Conservation (phyloP, 2,329 filamentous ascomycete genomes). For the Cercospora berteroae region DNA sequence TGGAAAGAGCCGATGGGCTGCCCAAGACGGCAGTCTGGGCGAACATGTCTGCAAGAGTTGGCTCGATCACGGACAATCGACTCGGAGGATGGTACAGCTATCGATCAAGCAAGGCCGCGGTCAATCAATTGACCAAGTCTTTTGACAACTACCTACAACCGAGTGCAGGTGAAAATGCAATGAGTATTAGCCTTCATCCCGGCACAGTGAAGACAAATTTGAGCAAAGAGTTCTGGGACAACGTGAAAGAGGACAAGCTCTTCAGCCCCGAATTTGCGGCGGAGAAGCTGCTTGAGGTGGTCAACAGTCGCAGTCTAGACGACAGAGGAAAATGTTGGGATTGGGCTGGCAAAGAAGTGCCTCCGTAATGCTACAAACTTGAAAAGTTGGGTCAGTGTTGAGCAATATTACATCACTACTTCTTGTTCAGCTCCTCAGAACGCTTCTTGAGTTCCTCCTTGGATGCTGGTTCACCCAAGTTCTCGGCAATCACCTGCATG, state of each 20-base stretch:
- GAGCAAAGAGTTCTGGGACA: constrained; percentile 69
- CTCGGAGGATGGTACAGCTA: constrained; percentile 82
- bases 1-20: constrained; percentile 35
- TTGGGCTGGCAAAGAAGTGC: constrained; percentile 64
- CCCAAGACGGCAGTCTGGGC: constrained; percentile 62
- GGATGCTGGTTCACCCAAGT: constrained; percentile 46
- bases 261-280: constrained; percentile 67
- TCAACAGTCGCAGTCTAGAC: constrained; percentile 48
- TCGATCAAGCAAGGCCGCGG: constrained; percentile 70
- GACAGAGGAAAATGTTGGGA: constrained; percentile 67
- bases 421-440: constrained; percentile 52
- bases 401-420: constrained; percentile 19
- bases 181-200: constrained; percentile 71
- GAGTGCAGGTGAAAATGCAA: constrained; percentile 59
- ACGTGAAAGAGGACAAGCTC: constrained; percentile 60
- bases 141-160: constrained; percentile 66
- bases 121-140: constrained; percentile 68
- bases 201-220: constrained; percentile 77
- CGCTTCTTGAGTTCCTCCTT: constrained; percentile 53
- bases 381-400: neutral
- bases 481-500: constrained; percentile 38
- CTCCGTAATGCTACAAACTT: constrained; percentile 45
- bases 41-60: constrained; percentile 76
- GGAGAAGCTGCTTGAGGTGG: constrained; percentile 61
- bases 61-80: constrained; percentile 68